These are phyloP conservation scores for Rhynchospora breviuscula DNA, from an alignment of 176 grass and related monocot species.

Conservation along the genomic window DNA sequence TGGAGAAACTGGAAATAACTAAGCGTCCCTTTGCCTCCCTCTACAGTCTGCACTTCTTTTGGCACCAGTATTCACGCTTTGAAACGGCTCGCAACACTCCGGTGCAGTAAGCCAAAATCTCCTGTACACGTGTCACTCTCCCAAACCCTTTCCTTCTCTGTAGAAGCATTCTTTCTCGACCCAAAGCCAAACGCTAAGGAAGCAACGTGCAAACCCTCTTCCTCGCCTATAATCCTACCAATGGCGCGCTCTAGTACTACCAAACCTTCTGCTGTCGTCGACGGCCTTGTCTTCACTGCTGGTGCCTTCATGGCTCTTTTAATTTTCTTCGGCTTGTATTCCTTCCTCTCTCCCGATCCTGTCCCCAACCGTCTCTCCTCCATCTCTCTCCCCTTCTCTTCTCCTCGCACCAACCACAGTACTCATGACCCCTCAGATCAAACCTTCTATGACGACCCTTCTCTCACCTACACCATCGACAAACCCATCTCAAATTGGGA, in stretches of 20 bases:
- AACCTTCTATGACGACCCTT: constrained; percentile 84
- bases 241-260: constrained; percentile 14
- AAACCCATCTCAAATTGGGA: constrained; percentile 56
- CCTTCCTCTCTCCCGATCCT: constrained; percentile 28
- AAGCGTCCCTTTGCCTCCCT: not conserved
- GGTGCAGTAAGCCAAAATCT: not conserved
- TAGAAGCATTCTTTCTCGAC: not conserved
- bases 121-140: not conserved
- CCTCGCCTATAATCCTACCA: not conserved
- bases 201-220: not conserved
- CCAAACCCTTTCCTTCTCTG: not conserved
- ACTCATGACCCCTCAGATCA: not conserved
- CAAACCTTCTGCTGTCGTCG: constrained; percentile 31
- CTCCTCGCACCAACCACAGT: not conserved
- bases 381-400: constrained; percentile 1
- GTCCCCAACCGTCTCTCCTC: constrained; percentile 18
- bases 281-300: constrained; percentile 51
- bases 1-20: not conserved
- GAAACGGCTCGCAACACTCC: not conserved
- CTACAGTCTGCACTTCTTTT: not conserved
- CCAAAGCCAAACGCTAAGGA: not conserved
- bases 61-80: not conserved
- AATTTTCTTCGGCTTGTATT: constrained; percentile 39
- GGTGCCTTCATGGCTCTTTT: constrained; percentile 38
- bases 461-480: constrained; percentile 60